Base-by-base conservation (phyloP, 768 basidiomycete genomes). In the Boletus vinaceobasis region DNA sequence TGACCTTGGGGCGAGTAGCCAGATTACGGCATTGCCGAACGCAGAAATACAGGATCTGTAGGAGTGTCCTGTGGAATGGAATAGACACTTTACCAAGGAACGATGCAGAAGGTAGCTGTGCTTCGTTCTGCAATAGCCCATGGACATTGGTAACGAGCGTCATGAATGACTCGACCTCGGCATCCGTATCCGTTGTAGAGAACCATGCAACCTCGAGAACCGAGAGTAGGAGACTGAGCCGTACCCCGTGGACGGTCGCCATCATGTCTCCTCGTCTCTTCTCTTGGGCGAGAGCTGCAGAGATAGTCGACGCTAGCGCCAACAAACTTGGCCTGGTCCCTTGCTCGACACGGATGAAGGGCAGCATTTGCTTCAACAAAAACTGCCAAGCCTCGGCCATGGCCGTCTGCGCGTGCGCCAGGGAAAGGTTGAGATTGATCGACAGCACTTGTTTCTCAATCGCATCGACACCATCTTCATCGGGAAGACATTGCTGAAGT, bases 381-480 rank as follows among this genome's bases (percentile, higher is more conserved):
- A 78, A 76, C 48, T 86, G 84, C 91, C 91, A 96, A 4, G 92
- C 81, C 53, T 89, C 83, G 0, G 87, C 81, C 43, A 93, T 76
- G 2, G 83, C 74, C 2, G 81, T 82, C 67, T 95, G 90, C 1
- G 89, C 79, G 61, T 96, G 88, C 21, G 89, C 77, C 37, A 97
- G 74, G 1, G 93, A 94, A 45, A 94, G 79, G 65, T 95, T 94
- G 60, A 93, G 79, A 69, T 97, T 97, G 68, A 95, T 83, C 1
- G 86, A 83, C 45, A 82, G 75, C 4, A 93, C 72, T 33, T 79
- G 77, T 46, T 78, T 82, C 59, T 88, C 81, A 14, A 83, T 73
- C 5, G 72, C 72, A 11, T 83, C 78, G 1, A 75, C 70, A 11
- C 70, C 73, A 6, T 80, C 75, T 13, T 74, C 71, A 2, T 69